A percentile compares a stretch with the other conserved stretches of the same genome.
phyloP scores from a whole-genome alignment of 805 yeast genomes.

The Sungouiella thailandica region DNA sequence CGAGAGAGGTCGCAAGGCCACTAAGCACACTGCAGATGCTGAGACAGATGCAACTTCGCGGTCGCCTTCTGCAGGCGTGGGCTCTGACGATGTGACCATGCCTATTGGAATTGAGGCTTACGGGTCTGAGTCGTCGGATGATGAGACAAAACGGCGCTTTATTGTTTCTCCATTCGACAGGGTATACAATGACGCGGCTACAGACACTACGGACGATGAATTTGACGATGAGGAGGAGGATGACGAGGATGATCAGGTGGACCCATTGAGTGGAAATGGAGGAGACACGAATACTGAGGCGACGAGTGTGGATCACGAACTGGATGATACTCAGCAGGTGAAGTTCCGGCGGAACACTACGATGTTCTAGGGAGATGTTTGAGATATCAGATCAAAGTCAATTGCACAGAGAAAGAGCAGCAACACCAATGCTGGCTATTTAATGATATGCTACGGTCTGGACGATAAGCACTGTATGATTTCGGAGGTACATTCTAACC shows the following conservation, averaged over 20 bases:
- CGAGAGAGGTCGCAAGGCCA: conserved; percentile 41
- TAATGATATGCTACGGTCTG: too few relatives aligned
- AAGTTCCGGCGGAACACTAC: conserved; percentile 1
- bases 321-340: too few relatives aligned
- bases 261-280: too few relatives aligned
- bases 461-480: too few relatives aligned
- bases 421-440: too few relatives aligned
- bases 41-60: background rate
- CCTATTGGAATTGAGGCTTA: conserved; percentile 5
- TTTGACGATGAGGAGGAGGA: conserved; percentile 4
- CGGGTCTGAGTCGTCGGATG: conserved; percentile 9
- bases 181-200: background rate
- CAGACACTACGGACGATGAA: conserved; percentile 6
- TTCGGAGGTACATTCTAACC: too few relatives aligned
- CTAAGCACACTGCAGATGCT: conserved; percentile 7
- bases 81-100: conserved; percentile 6
- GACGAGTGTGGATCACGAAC: conserved; percentile 1
- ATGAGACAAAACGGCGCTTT: background rate
- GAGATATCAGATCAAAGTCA: too few relatives aligned
- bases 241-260: conserved; percentile 6
- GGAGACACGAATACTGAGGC: background rate
- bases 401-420: too few relatives aligned
- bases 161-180: conserved; percentile 1
- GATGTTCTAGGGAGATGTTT: background rate
- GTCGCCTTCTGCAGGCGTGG: conserved; percentile 7